phyloP scores from a whole-genome alignment of 345 rosid genomes.

The Acer negundo region DNA sequence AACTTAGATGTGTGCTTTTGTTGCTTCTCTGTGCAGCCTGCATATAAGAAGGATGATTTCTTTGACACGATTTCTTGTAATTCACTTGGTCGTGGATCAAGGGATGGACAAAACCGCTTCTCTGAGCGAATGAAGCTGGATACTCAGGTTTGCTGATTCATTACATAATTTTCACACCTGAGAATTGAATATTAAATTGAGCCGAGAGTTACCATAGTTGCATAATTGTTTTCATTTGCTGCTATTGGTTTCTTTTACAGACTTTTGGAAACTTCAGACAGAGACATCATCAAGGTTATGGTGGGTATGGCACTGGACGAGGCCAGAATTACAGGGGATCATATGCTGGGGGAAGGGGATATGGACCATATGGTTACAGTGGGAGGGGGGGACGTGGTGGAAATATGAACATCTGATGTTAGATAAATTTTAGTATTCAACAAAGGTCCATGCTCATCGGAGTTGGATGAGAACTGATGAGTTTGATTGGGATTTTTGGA shows the following conservation, averaged over 20 bases:
- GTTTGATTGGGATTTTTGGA: slow-evolving; percentile 5
- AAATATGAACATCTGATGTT: slow-evolving; percentile 23
- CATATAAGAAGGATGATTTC: slow-evolving; percentile 49
- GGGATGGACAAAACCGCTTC: slow-evolving; percentile 35
- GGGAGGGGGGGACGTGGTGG: slow-evolving; percentile 37
- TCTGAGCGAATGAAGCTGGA: slow-evolving; percentile 42
- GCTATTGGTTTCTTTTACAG: slow-evolving; percentile 21
- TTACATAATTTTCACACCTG: neutral
- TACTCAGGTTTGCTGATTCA: slow-evolving; percentile 38
- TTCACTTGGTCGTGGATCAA: slow-evolving; percentile 30
- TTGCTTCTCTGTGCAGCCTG: slow-evolving; percentile 36
- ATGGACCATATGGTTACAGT: slow-evolving; percentile 24
- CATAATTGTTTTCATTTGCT: slow-evolving; percentile 4
- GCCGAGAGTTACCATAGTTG: neutral
- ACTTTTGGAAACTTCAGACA: slow-evolving; percentile 32
- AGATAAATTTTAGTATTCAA: slow-evolving; percentile 4
- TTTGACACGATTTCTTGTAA: slow-evolving; percentile 50
- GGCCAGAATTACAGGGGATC: slow-evolving; percentile 21
- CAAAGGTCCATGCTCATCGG: neutral
- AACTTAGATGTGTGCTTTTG: neutral
- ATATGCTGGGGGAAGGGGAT: slow-evolving; percentile 32
- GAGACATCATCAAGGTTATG: slow-evolving; percentile 24
- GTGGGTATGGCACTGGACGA: slow-evolving; percentile 28
- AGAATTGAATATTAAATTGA: neutral
- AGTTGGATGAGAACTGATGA: neutral